phyloP scores from a whole-genome alignment of 306 rosid species.

The Cicer judaicum region DNA sequence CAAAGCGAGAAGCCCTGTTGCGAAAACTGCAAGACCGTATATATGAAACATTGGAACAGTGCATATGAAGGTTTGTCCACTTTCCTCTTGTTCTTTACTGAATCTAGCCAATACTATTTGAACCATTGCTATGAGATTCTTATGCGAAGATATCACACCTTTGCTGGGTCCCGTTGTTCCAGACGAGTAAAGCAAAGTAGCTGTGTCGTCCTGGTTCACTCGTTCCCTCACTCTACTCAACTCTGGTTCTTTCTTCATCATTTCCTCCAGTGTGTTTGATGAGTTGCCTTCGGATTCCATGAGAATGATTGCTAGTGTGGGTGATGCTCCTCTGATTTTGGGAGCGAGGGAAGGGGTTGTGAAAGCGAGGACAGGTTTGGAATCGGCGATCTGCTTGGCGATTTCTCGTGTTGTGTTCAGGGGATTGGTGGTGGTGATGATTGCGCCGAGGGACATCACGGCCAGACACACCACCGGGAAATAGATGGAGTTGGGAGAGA shows the following conservation, averaged over 20 bases:
- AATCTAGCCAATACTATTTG: constrained; percentile 58
- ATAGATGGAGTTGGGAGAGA: constrained; percentile 82
- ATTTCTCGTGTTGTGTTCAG: constrained; percentile 82
- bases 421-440: constrained; percentile 91
- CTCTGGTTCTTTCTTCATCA: constrained; percentile 57
- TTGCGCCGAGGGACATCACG: constrained; percentile 86
- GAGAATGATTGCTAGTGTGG: constrained; percentile 60
- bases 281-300: constrained; percentile 41
- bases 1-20: constrained; percentile 62
- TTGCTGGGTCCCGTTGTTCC: constrained; percentile 94
- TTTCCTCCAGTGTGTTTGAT: constrained; percentile 40
- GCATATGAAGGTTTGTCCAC: constrained; percentile 66
- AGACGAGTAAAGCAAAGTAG: constrained; percentile 81
- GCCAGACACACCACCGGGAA: constrained; percentile 85
- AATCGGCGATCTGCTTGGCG: constrained; percentile 77
- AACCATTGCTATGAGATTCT: constrained; percentile 71
- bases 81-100: constrained; percentile 19
- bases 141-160: constrained; percentile 88
- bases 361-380: constrained; percentile 78
- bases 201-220: constrained; percentile 76
- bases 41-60: constrained; percentile 95
- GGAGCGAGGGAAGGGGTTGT: constrained; percentile 59
- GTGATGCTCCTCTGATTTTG: constrained; percentile 55
- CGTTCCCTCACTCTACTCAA: constrained; percentile 45
- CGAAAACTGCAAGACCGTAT: constrained; percentile 77